Base-by-base conservation (phyloP, 2,329 filamentous ascomycete genomes). In the Claviceps maximensis region DNA sequence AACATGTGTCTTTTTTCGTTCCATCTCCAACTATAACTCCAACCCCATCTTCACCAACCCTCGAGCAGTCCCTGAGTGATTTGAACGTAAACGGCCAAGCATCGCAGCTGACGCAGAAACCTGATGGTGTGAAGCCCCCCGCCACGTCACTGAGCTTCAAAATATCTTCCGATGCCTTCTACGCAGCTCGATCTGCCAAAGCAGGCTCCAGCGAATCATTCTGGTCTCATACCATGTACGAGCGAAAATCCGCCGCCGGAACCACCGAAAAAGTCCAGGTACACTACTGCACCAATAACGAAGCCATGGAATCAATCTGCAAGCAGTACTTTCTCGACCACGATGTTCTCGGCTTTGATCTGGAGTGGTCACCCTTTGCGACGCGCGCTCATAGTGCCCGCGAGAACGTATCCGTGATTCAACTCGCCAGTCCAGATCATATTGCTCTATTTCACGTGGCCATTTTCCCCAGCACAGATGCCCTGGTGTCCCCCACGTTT, bases 391-490 rank as follows among this genome's bases (percentile, higher is more conserved):
- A 74, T 2, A 72, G 74, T 3, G 69, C 82, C 4, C 84, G 86
- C 58, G 73, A 77, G 50, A 88, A 89, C 56, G 79, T 94, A 7
- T 90, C 87, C 0, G 68, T 96, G 40, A 84, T 96, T 45, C 91
- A 96, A 66, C 67, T 96, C 23, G 88, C 90, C 1, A 86, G 82
- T 55, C 79, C 86, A 45, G 80, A 84, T 56, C 84, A 82, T 15
- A 84, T 96, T 49, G 88, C 77, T 0, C 75, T 96, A 0, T 90
- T 95, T 59, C 91, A 96, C 59, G 67, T 95, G 51, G 85, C 88
- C 2, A 60, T 83, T 2, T 87, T 80, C 59, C 67, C 72, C 2
- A 69, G 67, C 33, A 67, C 69, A 7, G 68, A 70, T 12, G 77
- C 84, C 23, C 71, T 91, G 27, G 75, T 90, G n/a, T 76, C 84